These are phyloP conservation scores for Ramalina intermedia DNA, from an alignment of 495 filamentous ascomycete genomes.

Conservation along the genomic window DNA sequence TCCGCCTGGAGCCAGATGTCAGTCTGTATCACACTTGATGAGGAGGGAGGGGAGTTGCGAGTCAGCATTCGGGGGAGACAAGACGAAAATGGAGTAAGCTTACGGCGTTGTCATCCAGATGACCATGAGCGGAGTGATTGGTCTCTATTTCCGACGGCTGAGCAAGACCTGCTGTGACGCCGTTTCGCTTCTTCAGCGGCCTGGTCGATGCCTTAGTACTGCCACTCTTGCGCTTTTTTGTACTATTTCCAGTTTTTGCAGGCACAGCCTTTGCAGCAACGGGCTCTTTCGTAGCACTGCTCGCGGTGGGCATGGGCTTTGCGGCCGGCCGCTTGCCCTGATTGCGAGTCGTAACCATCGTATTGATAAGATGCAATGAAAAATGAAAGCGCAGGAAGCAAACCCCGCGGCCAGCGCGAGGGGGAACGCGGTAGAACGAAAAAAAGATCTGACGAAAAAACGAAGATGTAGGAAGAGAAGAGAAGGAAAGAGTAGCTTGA, in stretches of 20 bases:
- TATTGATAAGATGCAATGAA: background rate
- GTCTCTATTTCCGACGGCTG: slow-evolving; percentile 19
- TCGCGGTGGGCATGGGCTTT: background rate
- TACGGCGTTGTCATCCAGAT: slow-evolving; percentile 24
- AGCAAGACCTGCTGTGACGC: slow-evolving; percentile 23
- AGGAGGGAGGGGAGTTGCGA: no score
- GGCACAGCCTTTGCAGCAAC: no score
- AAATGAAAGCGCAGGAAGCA: background rate
- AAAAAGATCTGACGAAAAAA: no score
- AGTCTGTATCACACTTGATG: slow-evolving; percentile 1
- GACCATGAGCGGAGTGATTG: slow-evolving; percentile 21
- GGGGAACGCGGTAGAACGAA: no score
- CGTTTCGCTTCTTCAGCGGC: slow-evolving; percentile 26
- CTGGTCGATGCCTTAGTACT: slow-evolving; percentile 12
- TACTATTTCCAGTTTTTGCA: background rate
- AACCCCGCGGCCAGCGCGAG: no score
- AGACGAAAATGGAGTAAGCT: slow-evolving; percentile 15
- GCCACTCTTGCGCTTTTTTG: background rate
- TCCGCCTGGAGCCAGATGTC: slow-evolving; percentile 41
- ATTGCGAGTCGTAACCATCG: background rate
- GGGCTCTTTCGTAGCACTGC: no score
- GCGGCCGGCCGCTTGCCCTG: background rate
- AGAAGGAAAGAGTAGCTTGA: no score
- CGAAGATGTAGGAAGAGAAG: no score
- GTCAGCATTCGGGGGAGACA: background rate